phyloP scores from a whole-genome alignment of 345 rosid species.

The Psidium friedrichsthalianum region DNA sequence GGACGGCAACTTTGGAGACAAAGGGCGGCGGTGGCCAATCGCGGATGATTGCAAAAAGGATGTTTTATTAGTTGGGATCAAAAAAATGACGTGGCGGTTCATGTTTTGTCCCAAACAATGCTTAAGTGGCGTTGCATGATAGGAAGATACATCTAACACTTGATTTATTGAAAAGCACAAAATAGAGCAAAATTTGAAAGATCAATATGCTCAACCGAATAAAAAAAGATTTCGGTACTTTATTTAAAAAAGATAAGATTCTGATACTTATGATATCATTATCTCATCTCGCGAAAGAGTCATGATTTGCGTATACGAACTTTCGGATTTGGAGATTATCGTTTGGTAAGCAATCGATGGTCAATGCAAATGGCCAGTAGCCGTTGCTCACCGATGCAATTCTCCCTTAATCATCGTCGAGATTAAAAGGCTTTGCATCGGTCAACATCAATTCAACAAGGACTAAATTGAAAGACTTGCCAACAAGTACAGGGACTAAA shows the following conservation, averaged over 20 bases:
- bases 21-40: neutral
- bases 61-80: neutral
- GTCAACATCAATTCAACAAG: neutral
- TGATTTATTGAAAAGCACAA: too few species aligned
- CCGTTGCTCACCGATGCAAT: neutral
- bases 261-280: rapidly evolving
- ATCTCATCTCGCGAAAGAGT: too few species aligned
- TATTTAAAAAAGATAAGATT: neutral
- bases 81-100: neutral
- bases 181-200: neutral
- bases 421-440: neutral
- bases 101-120: neutral
- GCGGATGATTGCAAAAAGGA: neutral
- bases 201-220: neutral
- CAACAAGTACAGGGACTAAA: neutral
- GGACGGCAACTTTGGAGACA: neutral
- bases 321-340: neutral
- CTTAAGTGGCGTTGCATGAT: neutral
- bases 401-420: neutral
- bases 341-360: neutral
- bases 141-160: neutral
- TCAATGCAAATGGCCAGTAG: neutral
- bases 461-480: neutral
- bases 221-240: neutral
- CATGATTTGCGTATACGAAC: too few species aligned